Evolutionary conservation across 768 basidiomycete genomes (phyloP), one percentile per base, ranked within the genome.

Genomic region (Stropharia rugosoannulata): DNA sequence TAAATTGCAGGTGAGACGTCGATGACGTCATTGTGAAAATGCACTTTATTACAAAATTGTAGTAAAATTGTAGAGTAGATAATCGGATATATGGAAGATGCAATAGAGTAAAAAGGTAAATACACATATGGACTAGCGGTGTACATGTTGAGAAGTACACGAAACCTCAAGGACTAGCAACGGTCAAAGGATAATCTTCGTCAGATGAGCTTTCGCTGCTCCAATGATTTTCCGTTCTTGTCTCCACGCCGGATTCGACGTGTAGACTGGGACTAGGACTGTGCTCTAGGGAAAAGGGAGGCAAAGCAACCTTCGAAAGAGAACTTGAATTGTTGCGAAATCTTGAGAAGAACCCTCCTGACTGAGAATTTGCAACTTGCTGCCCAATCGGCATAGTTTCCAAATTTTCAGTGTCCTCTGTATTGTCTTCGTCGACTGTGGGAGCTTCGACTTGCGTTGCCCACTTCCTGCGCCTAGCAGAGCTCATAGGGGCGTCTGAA

Each of bases 141-240:
- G n/a, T 48, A 50, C 13, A 12, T 40, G 36, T 38, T 44, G 15
- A 18, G 4, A 19, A 22, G 25, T 37, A 10, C 19, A 38, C 10
- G n/a, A 38, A 39, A 15, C 25, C 15, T 47, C 16, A 48, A 39
- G 44, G 29, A 7, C 29, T 43, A 27, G 27, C 43, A 36, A 45
- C 45, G 22, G 51, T 38, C 38, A 59, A 25, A 16, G 54, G 59
- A 50, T 60, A 64, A 37, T 64, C 58, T 19, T 78, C 79, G 35
- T 81, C 83, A 13, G 81, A 81, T 10, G 83, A 85, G 51, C 79
- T 84, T 62, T 85, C 83, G 49, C 80, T 86, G 60, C 83, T 83
- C 82, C 84, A 85, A 1, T 65, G 64, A 41, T 68, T 67, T 44
- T 76, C 78, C 15, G 66, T 62, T 51, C 60, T 64, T 51, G 57